Evolutionary conservation across 2,329 filamentous ascomycete genomes (phyloP).

Genomic region (Colletotrichum sp.): DNA sequence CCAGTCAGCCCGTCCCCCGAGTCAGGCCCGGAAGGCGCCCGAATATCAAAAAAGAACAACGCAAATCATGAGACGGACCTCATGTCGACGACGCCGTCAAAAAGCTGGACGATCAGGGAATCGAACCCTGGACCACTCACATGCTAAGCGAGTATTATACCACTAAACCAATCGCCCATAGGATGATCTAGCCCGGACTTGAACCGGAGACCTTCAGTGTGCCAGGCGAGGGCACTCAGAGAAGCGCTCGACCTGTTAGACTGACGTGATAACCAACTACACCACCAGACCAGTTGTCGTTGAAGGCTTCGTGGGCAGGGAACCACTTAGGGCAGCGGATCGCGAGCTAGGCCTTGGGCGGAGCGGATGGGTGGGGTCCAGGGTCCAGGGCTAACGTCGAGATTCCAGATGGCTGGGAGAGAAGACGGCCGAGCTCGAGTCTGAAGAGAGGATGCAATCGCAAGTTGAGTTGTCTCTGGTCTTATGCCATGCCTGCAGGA

Average conservation of each 20-base stretch:
- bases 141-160: conserved; percentile 12
- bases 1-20: neutral
- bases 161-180: neutral
- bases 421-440: neutral
- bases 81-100: neutral
- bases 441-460: neutral
- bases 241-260: conserved; percentile 36
- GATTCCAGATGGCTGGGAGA: neutral
- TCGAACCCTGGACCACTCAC: conserved; percentile 11
- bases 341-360: neutral
- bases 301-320: fast-evolving
- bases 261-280: conserved; percentile 55
- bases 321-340: neutral
- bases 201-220: conserved; percentile 20
- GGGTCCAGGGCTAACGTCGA: neutral
- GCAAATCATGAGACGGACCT: neutral
- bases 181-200: conserved; percentile 15
- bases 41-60: neutral
- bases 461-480: neutral
- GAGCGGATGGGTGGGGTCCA: neutral
- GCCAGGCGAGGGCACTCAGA: neutral
- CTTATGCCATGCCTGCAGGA: neutral
- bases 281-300: conserved; percentile 25
- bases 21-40: neutral
- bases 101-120: neutral